A percentile compares a stretch with the other conserved stretches of the same genome.
Conservation (phyloP, 257 asterid species). For the Solanum medicagineum region DNA sequence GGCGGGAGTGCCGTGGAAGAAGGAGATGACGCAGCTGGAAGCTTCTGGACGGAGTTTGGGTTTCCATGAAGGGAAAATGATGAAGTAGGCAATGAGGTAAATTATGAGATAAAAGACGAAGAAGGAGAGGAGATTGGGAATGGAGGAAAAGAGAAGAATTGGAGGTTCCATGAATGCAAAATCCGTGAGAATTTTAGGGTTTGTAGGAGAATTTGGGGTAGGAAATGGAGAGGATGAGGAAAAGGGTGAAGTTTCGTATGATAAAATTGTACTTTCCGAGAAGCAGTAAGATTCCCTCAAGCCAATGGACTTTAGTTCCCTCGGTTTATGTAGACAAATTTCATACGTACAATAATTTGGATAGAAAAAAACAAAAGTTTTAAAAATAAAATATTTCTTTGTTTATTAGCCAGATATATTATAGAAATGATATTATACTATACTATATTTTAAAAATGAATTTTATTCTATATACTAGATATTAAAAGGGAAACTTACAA, state of each 20-base stretch:
- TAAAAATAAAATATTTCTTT: too few relatives aligned
- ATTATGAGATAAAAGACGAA: conserved; percentile 29
- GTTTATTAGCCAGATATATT: too few relatives aligned
- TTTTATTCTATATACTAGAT: too few relatives aligned
- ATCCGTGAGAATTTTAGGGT: background rate
- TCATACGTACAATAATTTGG: background rate
- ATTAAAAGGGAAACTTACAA: too few relatives aligned
- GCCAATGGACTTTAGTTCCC: background rate
- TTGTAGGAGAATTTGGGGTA: background rate
- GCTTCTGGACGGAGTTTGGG: conserved; percentile 76
- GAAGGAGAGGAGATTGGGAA: conserved; percentile 31
- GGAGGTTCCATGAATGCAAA: conserved; percentile 19
- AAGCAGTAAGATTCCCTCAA: background rate
- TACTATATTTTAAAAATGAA: too few relatives aligned
- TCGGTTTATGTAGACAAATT: background rate
- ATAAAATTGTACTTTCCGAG: background rate
- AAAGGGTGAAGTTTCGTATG: background rate
- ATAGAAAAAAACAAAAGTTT: too few relatives aligned
- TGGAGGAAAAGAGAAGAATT: background rate
- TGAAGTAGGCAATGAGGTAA: conserved; percentile 43
- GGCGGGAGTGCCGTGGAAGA: conserved; percentile 90
- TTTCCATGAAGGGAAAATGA: conserved; percentile 53
- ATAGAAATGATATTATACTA: too few relatives aligned
- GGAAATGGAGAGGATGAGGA: background rate
- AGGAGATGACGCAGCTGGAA: conserved; percentile 79